phyloP scores from a whole-genome alignment of 2,329 filamentous ascomycete species.

The Aureobasidium sp. region DNA sequence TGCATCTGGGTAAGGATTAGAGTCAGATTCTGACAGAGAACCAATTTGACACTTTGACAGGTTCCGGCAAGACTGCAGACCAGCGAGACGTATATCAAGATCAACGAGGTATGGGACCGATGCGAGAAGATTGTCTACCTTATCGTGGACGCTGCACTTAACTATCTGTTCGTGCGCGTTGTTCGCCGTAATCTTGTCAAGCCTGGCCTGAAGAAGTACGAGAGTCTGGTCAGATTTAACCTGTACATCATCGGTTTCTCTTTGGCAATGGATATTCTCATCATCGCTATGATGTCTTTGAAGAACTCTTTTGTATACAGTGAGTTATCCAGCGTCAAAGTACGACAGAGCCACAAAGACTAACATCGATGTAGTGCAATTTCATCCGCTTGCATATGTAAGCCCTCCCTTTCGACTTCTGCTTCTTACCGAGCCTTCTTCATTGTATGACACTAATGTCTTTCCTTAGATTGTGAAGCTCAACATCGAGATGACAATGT shows the following conservation, averaged over 20 bases:
- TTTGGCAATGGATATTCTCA: slow-evolving; percentile 41
- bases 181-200: slow-evolving; percentile 41
- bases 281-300: slow-evolving; percentile 41
- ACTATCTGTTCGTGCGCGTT: slow-evolving; percentile 33
- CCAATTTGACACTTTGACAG: background rate
- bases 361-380: slow-evolving; percentile 22
- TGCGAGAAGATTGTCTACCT: slow-evolving; percentile 33
- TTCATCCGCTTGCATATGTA: slow-evolving; percentile 41
- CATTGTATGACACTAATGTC: background rate
- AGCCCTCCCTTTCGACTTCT: background rate
- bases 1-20: slow-evolving; percentile 25
- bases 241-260: slow-evolving; percentile 43
- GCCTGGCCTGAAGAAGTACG: slow-evolving; percentile 44
- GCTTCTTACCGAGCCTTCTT: background rate
- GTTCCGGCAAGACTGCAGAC: slow-evolving; percentile 30
- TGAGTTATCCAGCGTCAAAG: background rate
- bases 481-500: slow-evolving; percentile 46
- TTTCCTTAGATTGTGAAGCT: slow-evolving; percentile 34
- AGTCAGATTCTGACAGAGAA: background rate
- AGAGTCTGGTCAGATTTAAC: slow-evolving; percentile 43
- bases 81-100: slow-evolving; percentile 24
- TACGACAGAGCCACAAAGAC: background rate
- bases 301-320: slow-evolving; percentile 38
- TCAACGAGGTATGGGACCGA: slow-evolving; percentile 33
- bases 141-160: slow-evolving; percentile 30